phyloP scores from a whole-genome alignment of 345 rosid species.

The Cardamine resedifolia region DNA sequence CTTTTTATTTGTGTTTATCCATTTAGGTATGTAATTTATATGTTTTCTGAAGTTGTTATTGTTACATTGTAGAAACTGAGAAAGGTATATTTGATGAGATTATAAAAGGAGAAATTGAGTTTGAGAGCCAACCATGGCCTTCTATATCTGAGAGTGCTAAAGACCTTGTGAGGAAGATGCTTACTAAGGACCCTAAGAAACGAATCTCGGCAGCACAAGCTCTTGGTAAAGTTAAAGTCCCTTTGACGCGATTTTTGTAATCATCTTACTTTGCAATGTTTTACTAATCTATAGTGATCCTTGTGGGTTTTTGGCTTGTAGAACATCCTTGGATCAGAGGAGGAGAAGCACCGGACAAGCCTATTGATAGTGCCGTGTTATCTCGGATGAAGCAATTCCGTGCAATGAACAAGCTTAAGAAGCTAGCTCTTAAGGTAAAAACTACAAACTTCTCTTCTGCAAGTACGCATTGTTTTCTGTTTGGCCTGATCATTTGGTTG shows the following conservation, averaged over 20 bases:
- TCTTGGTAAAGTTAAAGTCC: conserved; percentile 69
- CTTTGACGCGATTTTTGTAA: neutral
- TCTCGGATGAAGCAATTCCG: conserved; percentile 92
- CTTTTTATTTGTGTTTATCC: neutral
- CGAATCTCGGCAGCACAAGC: conserved; percentile 77
- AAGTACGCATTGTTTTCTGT: neutral
- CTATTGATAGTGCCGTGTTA: conserved; percentile 83
- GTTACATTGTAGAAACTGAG: conserved; percentile 58
- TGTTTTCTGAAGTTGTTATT: neutral
- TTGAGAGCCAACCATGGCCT: conserved; percentile 85
- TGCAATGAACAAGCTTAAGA: conserved; percentile 89
- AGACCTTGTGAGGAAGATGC: conserved; percentile 77
- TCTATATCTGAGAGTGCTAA: conserved; percentile 80
- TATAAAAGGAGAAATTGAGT: conserved; percentile 69
- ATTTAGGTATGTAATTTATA: neutral
- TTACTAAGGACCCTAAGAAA: conserved; percentile 64
- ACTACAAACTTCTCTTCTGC: neutral
- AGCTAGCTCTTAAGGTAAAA: conserved; percentile 81
- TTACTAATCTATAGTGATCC: neutral
- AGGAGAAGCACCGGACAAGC: conserved; percentile 80
- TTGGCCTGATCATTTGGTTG: neutral
- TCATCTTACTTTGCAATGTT: neutral
- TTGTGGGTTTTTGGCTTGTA: neutral
- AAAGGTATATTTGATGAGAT: conserved; percentile 75
- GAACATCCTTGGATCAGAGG: conserved; percentile 46